Percentiles rank a stretch among this genome's conserved stretches.
Conservation (phyloP, 2,329 filamentous ascomycete species). For the Aspergillus sp. region DNA sequence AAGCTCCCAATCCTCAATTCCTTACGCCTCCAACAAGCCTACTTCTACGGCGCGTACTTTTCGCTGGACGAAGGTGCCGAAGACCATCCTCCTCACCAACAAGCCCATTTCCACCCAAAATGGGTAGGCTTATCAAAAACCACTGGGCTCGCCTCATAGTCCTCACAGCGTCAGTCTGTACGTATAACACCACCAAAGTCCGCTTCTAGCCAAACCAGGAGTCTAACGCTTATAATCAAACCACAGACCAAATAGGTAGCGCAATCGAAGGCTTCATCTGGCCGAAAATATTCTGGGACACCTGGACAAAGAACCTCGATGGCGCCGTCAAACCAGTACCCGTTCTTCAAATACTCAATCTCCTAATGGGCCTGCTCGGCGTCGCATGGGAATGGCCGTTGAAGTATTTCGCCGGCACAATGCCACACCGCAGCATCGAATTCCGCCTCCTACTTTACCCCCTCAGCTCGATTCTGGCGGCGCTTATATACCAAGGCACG, state of each 20-base stretch:
- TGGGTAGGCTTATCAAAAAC: conserved; percentile 99
- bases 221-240: not conserved
- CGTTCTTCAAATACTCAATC: conserved; percentile 83
- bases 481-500: conserved; percentile 86
- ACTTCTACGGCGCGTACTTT: conserved; percentile 15
- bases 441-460: conserved; percentile 80
- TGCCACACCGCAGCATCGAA: conserved; percentile 84
- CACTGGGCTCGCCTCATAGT: conserved; percentile 96
- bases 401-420: conserved; percentile 70
- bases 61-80: conserved; percentile 29
- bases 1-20: not conserved
- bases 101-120: conserved; percentile 41
- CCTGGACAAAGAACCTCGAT: conserved; percentile 87
- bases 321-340: conserved; percentile 83
- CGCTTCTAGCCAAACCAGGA: not conserved
- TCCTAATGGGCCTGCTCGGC: conserved; percentile 74
- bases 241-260: conserved; percentile 78
- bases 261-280: conserved; percentile 90
- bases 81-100: not conserved
- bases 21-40: not conserved
- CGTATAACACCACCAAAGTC: conserved; percentile 25
- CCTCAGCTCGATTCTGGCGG: conserved; percentile 69
- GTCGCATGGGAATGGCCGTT: conserved; percentile 92
- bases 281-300: conserved; percentile 99
- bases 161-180: conserved; percentile 78